Conservation (phyloP, 1,139 yeast species). For the Kodamaea plutei region DNA sequence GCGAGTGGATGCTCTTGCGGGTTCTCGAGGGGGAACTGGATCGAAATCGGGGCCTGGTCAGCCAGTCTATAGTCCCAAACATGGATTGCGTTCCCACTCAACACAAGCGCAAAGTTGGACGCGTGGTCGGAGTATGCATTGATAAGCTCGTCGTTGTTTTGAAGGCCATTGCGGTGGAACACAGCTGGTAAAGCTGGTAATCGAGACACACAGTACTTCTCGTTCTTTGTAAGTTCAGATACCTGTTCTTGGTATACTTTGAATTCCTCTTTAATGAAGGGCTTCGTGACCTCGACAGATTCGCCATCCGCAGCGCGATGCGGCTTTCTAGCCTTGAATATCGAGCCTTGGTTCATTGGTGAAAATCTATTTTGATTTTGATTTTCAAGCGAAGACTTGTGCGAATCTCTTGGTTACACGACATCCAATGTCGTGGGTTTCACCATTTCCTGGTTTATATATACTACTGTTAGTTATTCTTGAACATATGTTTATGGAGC, state of each 20-base stretch:
- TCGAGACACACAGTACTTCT: constrained; percentile 55
- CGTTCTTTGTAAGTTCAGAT: constrained; percentile 55
- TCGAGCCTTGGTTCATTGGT: too few species aligned
- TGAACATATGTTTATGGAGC: too few species aligned
- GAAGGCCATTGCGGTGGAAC: constrained; percentile 19
- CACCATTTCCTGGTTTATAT: too few species aligned
- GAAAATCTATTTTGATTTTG: too few species aligned
- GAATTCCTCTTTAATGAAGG: too few species aligned
- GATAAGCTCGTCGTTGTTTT: constrained; percentile 17
- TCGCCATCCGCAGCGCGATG: too few species aligned
- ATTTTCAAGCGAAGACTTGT: too few species aligned
- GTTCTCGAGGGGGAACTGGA: constrained; percentile 37
- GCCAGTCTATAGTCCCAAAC: constrained; percentile 70
- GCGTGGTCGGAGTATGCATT: constrained; percentile 53
- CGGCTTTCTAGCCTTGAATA: background rate
- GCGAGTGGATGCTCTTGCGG: constrained; percentile 47
- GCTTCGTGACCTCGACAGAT: too few species aligned
- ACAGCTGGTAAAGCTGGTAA: constrained; percentile 56
- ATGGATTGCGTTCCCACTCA: constrained; percentile 48
- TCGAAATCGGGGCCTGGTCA: constrained; percentile 55
- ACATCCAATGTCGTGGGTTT: too few species aligned
- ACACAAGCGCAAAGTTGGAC: constrained; percentile 53
- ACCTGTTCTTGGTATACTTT: too few species aligned
- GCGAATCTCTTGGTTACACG: too few species aligned
- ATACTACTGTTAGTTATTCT: too few species aligned